phyloP scores from a whole-genome alignment of 2,329 filamentous ascomycete genomes.

The Sporothrix protearum region DNA sequence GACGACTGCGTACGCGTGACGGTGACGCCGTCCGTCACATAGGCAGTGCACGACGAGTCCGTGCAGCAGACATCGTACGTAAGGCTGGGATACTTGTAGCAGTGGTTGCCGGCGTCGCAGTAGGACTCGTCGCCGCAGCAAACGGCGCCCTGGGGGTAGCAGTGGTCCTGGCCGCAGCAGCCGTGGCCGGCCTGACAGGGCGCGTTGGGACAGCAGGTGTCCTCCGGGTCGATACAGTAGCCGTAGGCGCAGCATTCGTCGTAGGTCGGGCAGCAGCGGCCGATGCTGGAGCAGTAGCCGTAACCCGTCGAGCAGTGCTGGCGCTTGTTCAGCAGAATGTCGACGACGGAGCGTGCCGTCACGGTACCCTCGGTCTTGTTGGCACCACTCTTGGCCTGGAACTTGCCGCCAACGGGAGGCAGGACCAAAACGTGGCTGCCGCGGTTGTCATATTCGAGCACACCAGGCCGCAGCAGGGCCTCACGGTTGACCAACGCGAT shows the following conservation, averaged over 20 bases:
- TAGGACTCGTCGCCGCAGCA: conserved; percentile 30
- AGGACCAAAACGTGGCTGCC: conserved; percentile 18
- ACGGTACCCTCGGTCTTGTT: neutral
- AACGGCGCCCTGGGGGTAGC: conserved; percentile 27
- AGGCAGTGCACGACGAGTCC: conserved; percentile 30
- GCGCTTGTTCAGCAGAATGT: conserved; percentile 26
- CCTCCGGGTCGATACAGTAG: conserved; percentile 29
- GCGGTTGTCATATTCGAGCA: conserved; percentile 19
- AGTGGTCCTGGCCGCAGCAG: conserved; percentile 30
- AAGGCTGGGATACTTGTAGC: conserved; percentile 23
- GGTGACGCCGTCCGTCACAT: conserved; percentile 29
- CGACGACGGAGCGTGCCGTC: conserved; percentile 14
- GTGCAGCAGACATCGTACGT: conserved; percentile 30
- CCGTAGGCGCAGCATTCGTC: conserved; percentile 30
- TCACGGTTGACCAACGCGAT: neutral
- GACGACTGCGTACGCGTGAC: conserved; percentile 26
- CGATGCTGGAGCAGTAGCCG: conserved; percentile 28
- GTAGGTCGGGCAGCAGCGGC: conserved; percentile 27
- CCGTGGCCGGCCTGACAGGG: conserved; percentile 26
- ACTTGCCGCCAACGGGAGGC: conserved; percentile 9
- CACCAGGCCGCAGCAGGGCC: conserved; percentile 6
- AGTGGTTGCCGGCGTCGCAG: conserved; percentile 30
- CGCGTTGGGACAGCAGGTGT: conserved; percentile 29
- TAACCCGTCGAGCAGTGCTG: conserved; percentile 28
- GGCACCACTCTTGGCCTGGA: neutral